Evolutionary conservation across 352 stramenopile genomes (phyloP).

Genomic region (Phytopythium aichiense): DNA sequence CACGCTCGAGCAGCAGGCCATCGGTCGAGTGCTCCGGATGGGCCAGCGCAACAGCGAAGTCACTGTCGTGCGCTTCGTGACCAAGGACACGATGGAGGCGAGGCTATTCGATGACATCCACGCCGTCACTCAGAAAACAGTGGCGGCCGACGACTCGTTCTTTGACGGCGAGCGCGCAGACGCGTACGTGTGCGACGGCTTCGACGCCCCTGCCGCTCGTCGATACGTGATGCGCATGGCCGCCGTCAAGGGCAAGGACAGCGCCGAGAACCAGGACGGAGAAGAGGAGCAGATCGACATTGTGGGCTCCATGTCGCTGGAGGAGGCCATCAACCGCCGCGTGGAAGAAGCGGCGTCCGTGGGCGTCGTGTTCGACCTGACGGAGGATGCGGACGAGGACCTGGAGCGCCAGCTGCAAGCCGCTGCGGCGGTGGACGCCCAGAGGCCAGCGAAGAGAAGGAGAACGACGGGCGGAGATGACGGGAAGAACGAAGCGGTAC

Average conservation of each 20-base stretch:
- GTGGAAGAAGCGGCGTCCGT: constrained; percentile 43
- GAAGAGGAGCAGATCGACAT: constrained; percentile 67
- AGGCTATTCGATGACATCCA: constrained; percentile 77
- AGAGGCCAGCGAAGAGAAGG: constrained; percentile 29
- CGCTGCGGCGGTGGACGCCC: constrained; percentile 14
- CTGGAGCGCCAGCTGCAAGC: constrained; percentile 27
- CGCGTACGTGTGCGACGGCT: constrained; percentile 55
- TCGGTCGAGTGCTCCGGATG: constrained; percentile 83
- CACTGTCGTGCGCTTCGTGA: constrained; percentile 69
- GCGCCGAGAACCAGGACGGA: constrained; percentile 16
- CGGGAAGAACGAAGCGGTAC: background rate
- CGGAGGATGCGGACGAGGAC: constrained; percentile 43
- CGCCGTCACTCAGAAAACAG: constrained; percentile 31
- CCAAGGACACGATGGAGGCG: constrained; percentile 69
- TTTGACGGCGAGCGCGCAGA: constrained; percentile 61
- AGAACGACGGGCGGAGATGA: constrained; percentile 4
- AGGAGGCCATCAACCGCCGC: constrained; percentile 63
- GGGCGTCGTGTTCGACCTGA: constrained; percentile 68
- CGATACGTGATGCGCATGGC: constrained; percentile 61
- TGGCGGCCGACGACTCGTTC: constrained; percentile 52
- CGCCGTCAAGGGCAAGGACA: background rate
- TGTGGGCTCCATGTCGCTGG: constrained; percentile 63
- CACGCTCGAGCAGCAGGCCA: constrained; percentile 76
- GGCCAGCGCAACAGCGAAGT: constrained; percentile 71
- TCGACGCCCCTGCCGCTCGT: constrained; percentile 32